Conservation (phyloP, 257 asterid species). For the Nicotiana otophora region DNA sequence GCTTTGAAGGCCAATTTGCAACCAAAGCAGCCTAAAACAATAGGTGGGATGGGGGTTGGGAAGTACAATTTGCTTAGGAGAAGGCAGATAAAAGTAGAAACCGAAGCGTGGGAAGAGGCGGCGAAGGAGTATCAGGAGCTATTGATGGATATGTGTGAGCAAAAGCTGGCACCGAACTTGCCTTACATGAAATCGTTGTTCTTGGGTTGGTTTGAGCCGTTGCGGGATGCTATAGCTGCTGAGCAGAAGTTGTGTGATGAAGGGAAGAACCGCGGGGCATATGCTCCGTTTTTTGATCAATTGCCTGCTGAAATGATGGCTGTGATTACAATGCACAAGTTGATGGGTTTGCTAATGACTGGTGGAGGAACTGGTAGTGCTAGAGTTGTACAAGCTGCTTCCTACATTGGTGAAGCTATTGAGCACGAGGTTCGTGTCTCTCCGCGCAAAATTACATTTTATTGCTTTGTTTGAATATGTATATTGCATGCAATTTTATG, state of each 20-base stretch:
- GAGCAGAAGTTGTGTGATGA: conserved; percentile 60
- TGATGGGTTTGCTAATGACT: conserved; percentile 83
- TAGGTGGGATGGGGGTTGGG: conserved; percentile 64
- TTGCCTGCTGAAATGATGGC: conserved; percentile 98
- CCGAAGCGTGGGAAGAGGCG: conserved; percentile 90
- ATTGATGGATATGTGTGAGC: conserved; percentile 85
- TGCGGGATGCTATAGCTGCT: conserved; percentile 75
- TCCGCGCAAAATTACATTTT: neutral
- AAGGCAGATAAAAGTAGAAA: conserved; percentile 77
- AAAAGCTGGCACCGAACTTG: conserved; percentile 86
- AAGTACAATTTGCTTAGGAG: conserved; percentile 60
- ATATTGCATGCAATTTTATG: neutral
- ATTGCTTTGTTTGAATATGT: neutral
- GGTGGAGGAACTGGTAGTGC: conserved; percentile 74
- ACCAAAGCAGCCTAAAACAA: conserved; percentile 39
- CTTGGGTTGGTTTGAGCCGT: conserved; percentile 95
- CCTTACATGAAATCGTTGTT: conserved; percentile 86
- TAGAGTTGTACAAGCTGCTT: conserved; percentile 75
- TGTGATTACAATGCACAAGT: conserved; percentile 89
- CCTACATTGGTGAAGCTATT: conserved; percentile 78
- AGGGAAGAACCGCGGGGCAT: conserved; percentile 43
- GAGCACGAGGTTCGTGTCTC: conserved; percentile 73
- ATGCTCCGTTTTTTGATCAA: conserved; percentile 55
- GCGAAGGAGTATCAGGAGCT: conserved; percentile 88
- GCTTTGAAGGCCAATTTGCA: conserved; percentile 14